Evolutionary conservation across 2,329 filamentous ascomycete genomes (phyloP), one percentile per base, ranked within the genome.

Genomic region (Zymoseptoria brevis): DNA sequence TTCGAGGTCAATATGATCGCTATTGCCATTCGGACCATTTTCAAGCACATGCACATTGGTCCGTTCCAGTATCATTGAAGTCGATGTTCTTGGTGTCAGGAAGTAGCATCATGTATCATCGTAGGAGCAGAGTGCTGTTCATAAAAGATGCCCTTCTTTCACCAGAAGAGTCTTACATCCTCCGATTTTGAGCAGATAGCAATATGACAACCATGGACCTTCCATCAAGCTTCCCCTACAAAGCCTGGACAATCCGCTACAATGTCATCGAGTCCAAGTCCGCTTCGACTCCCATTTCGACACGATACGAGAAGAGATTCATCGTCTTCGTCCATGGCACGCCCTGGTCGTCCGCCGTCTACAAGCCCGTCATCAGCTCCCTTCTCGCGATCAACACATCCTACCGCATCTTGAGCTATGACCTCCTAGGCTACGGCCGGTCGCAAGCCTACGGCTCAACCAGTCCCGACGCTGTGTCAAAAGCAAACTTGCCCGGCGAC

Each of bases 311-410:
- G 29, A 51, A 54, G 71, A 71, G 64, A 1, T 71, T 71, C 0
- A 50, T 79, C 0, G 75, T 80, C 11, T 78, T 80, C 45, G 66
- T 80, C 8, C 78, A 80, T 58, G 77, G 78, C 56, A 80, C 78
- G 0, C 78, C 78, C 0, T 80, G 77, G 77, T 78, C 76, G 1
- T 78, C 75, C 1, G 63, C 59, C 0, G 69, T 79, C 8, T 80
- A 76, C 75, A 53, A 60, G 0, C 66, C 69, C 1, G 71, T 75
- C 19, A 75, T 1, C 21, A 60, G 68, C 29, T 65, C 75, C 1
- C 64, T 80, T 1, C 66, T 73, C 4, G 62, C 64, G 1, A 68
- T 70, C 16, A 30, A 45, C n/a, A 22, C 45, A 11, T 26, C 54
- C 2, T 76, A 74, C 55, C 69, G 68, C 9, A 71, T 79, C 54